Base-by-base conservation (phyloP, 176 grass and related monocot genomes). In the Stipa capillata region DNA sequence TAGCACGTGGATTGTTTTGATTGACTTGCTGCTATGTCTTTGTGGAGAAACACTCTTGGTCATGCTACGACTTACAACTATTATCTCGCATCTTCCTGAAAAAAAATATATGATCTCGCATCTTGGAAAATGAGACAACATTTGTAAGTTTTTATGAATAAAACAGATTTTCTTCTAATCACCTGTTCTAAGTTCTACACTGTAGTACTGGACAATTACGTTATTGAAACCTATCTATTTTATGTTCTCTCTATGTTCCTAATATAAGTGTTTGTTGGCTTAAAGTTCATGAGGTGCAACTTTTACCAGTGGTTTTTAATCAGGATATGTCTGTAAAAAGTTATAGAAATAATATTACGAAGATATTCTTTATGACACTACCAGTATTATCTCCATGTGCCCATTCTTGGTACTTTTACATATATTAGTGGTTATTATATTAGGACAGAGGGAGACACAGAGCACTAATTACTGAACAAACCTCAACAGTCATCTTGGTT, bases 51-150 rank as follows among this genome's bases (percentile, higher is more conserved):
- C 11, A 32, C 16, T 8, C 28, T 73, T 25, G 31, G 51, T 20
- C 73, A 85, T 84, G 53, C 29, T 74, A 52, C 65, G 45, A 17
- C 34, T 39, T 52, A 20, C 16, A n/a, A 21, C 53, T 71, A n/a
- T n/a, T n/a, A n/a, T n/a, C n/a, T n/a, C n/a, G n/a, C n/a, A n/a
- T n/a, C n/a, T n/a, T n/a, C n/a, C n/a, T n/a, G n/a, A n/a, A n/a
- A n/a, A n/a, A n/a, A n/a, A n/a, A n/a, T n/a, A n/a, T n/a, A n/a
- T n/a, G n/a, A 13, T 74, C 49, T 67, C 74, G 42, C 74, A 84
- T 74, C 58, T 70, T 56, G 25, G 45, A 14, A 31, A 57, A 33
- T 31, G 63, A 43, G 31, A 69, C 10, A 8, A 16, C 16, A 43
- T 52, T 42, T 55, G 16, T 78, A 48, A 33, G 74, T 8, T 45